Evolutionary conservation across 164 flowering plant genomes (phyloP), one percentile per base, ranked within the genome.

Genomic region (Amborella trichopoda): DNA sequence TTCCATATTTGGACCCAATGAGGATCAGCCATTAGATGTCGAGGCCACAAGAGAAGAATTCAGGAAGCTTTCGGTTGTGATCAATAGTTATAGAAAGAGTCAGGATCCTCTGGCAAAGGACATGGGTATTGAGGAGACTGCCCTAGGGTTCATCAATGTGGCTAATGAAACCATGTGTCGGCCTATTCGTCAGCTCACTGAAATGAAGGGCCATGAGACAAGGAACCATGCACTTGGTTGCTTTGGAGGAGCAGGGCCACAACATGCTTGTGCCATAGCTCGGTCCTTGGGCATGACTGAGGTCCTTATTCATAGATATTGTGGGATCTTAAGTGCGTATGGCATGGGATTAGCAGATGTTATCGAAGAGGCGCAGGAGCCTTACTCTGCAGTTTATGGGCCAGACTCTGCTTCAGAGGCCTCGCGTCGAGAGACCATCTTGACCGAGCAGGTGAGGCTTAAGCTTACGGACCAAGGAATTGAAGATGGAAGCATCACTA

Each of bases 151-250:
- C 64, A 77, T 91, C 18, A 69, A 80, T 57, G 99, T 91, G 37
- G 99, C 99, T n/a, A 91, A 91, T 69, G 99, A 91, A 55, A 82
- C 99, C 28, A 91, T 91, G 99, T 87, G 99, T 52, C 90, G 96
- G 51, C 99, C 96, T 5, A 91, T 91, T 39, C 68, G 99, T 25
- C 99, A 91, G 28, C 65, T 84, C 50, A 91, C 99, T 9, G 99
- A 91, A 62, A 91, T 91, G 96, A 91, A 87, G 59, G 99, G 99
- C 43, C 94, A 91, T 53, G 99, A 91, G 60, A 91, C 99, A 17
- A 78, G 66, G 67, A 76, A 82, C 62, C 99, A 91, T 57, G 82
- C 88, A 30, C 95, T 91, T 63, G 99, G 84, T 59, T 87, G 99
- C 73, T 91, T 87, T 65, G 96, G 96, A 23, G 99, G 99, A 55